Conservation (phyloP, 768 basidiomycete genomes). For the Leccinum imitatum region DNA sequence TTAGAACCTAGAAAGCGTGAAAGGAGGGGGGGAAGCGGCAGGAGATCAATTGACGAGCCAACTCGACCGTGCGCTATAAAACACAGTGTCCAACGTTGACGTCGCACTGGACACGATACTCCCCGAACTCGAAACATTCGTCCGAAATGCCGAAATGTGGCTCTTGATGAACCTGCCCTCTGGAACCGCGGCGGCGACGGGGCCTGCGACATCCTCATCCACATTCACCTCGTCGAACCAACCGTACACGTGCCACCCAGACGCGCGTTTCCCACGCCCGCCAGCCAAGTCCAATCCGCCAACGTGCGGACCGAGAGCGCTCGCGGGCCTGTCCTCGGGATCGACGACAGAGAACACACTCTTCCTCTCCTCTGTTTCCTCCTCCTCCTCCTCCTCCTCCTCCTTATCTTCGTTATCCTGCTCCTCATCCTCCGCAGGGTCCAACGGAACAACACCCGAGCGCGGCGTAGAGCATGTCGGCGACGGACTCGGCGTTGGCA, state of each 20-base stretch:
- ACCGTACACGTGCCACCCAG: conserved; percentile 33
- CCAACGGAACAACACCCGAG: conserved; percentile 2
- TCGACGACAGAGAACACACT: neutral
- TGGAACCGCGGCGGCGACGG: neutral
- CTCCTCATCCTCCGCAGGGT: neutral
- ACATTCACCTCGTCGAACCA: neutral
- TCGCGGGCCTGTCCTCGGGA: conserved; percentile 17
- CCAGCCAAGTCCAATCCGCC: conserved; percentile 32
- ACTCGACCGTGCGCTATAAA: conserved; percentile 34
- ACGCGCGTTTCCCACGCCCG: conserved; percentile 33
- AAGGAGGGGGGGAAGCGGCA: no score
- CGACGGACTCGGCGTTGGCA: conserved; percentile 32
- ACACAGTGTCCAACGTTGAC: conserved; percentile 25
- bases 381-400: neutral
- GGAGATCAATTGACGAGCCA: conserved; percentile 13
- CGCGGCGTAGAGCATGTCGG: conserved; percentile 18
- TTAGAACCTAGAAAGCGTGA: neutral
- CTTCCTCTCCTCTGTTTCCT: neutral
- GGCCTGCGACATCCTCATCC: neutral
- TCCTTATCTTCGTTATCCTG: neutral
- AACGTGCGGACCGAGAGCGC: conserved; percentile 23
- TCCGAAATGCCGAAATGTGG: conserved; percentile 14
- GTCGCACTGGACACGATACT: conserved; percentile 19
- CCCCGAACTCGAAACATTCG: neutral
- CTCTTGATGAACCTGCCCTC: conserved; percentile 9